Percentiles rank a stretch among this genome's conserved stretches.
Conservation (phyloP, 495 filamentous ascomycete species). For the Pyrenula aspistea region DNA sequence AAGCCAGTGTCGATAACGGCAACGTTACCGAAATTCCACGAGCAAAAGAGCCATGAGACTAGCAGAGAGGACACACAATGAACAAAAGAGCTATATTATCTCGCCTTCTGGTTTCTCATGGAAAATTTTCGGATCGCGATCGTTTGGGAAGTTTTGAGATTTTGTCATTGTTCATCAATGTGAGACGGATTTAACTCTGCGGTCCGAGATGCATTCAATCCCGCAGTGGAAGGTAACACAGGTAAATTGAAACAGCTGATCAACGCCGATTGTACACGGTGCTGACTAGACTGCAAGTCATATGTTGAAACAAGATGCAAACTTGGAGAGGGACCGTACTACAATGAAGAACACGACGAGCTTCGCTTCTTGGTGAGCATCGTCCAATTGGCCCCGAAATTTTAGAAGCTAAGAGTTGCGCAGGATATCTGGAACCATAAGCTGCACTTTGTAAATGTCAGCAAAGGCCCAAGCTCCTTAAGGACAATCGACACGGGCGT, state of each 20-base stretch:
- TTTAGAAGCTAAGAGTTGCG: background rate
- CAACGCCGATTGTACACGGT: background rate
- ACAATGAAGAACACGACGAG: constrained; percentile 52
- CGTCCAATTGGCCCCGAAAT: background rate
- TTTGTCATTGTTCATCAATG: too few species aligned
- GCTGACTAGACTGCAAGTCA: constrained; percentile 33
- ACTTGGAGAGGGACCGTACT: constrained; percentile 76
- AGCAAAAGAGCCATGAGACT: too few species aligned
- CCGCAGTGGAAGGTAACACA: background rate
- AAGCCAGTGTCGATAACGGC: too few species aligned
- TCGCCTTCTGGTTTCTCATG: too few species aligned
- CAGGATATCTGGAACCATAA: constrained; percentile 68
- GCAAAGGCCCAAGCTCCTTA: constrained; percentile 48
- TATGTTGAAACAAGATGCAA: constrained; percentile 62
- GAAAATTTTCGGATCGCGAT: too few species aligned
- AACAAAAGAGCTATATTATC: too few species aligned
- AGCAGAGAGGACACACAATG: too few species aligned
- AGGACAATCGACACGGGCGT: constrained; percentile 53
- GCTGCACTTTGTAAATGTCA: constrained; percentile 63
- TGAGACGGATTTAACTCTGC: too few species aligned
- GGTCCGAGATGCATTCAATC: background rate
- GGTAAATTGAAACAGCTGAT: background rate
- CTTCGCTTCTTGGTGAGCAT: constrained; percentile 56
- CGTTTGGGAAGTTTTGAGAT: too few species aligned
- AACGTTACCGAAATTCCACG: too few species aligned